phyloP scores from a whole-genome alignment of 345 rosid genomes.

The Noccaea caerulescens region DNA sequence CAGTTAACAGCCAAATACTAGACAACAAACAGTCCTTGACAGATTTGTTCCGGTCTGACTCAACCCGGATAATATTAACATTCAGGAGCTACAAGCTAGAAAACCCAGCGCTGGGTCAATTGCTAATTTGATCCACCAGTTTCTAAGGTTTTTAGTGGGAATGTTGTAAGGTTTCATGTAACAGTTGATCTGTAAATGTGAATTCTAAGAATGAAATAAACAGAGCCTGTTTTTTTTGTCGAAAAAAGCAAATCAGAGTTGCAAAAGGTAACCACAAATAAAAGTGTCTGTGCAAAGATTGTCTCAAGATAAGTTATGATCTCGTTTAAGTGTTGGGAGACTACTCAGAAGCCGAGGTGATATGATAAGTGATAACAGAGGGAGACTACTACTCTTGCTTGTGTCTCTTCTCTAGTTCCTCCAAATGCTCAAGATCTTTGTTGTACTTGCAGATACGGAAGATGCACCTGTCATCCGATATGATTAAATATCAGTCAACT shows the following conservation, averaged over 20 bases:
- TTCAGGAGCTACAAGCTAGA: background rate
- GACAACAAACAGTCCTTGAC: background rate
- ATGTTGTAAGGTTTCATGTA: background rate
- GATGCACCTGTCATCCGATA: conserved; percentile 63
- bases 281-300: conserved; percentile 18
- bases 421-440: conserved; percentile 75
- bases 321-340: conserved; percentile 11
- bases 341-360: conserved; percentile 37
- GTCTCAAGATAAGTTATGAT: conserved; percentile 24
- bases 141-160: no score
- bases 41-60: background rate
- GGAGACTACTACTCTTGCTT: conserved; percentile 57
- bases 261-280: conserved; percentile 19
- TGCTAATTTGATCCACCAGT: no score
- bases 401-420: conserved; percentile 76
- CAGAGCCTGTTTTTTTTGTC: conserved; percentile 17
- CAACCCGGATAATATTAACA: background rate
- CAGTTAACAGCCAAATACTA: background rate
- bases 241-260: conserved; percentile 27
- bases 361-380: conserved; percentile 13
- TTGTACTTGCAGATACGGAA: conserved; percentile 76
- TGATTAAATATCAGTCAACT: conserved; percentile 13
- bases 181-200: conserved; percentile 24
- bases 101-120: background rate
- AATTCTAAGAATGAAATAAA: conserved; percentile 6